Conservation (phyloP, 2,329 filamentous ascomycete genomes). For the Monilinia fructigena region DNA sequence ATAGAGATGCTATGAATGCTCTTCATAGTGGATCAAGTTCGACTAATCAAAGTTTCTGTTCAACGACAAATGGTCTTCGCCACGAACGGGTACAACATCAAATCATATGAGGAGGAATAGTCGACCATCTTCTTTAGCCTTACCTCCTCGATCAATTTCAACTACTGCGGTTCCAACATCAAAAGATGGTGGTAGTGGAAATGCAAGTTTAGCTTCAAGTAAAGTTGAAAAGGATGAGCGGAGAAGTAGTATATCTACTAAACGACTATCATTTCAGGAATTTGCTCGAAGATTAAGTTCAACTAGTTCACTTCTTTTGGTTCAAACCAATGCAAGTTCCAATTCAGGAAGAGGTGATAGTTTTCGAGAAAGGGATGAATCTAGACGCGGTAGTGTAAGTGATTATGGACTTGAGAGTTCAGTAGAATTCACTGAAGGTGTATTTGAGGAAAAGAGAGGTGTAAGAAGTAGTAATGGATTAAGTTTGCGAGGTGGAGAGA, state of each 20-base stretch:
- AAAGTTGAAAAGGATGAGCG: slow-evolving; percentile 45
- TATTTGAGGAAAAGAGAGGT: background rate
- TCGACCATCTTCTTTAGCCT: slow-evolving; percentile 35
- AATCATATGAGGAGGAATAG: slow-evolving; percentile 26
- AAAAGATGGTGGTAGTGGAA: slow-evolving; percentile 28
- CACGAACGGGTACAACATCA: slow-evolving; percentile 33
- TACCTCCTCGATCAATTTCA: slow-evolving; percentile 37
- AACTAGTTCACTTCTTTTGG: slow-evolving; percentile 58
- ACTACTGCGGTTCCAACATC: slow-evolving; percentile 29
- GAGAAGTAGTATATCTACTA: slow-evolving; percentile 53
- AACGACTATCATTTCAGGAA: slow-evolving; percentile 61
- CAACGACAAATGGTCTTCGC: slow-evolving; percentile 25
- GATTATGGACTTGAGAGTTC: slow-evolving; percentile 1
- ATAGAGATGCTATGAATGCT: slow-evolving; percentile 37
- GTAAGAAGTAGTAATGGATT: background rate
- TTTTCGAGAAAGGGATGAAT: slow-evolving; percentile 27
- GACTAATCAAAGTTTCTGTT: slow-evolving; percentile 16
- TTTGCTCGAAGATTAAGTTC: slow-evolving; percentile 59
- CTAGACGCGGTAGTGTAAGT: slow-evolving; percentile 30
- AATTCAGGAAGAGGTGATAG: slow-evolving; percentile 34
- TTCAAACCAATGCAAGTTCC: slow-evolving; percentile 53
- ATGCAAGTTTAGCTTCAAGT: slow-evolving; percentile 25
- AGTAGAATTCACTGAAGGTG: background rate
- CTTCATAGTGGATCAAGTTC: slow-evolving; percentile 31
- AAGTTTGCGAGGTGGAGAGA: slow-evolving; percentile 5